Evolutionary conservation across 352 stramenopile genomes (phyloP).

Genomic region (Phytopythium boreale): DNA sequence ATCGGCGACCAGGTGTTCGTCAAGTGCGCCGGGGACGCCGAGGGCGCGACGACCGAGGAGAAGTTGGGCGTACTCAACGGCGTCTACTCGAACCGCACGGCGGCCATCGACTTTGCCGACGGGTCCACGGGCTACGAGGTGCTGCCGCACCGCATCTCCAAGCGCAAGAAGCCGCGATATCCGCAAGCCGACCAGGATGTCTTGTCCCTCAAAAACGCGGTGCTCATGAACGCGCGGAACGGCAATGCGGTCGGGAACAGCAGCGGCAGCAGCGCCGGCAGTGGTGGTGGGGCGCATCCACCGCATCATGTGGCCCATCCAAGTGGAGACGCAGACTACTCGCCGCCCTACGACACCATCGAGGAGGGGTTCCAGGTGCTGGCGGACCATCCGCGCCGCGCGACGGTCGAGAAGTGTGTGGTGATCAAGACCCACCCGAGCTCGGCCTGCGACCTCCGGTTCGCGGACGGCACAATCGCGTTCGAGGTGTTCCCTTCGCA

Average conservation of each 20-base stretch:
- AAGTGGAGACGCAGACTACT: not conserved
- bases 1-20: constrained; percentile 80
- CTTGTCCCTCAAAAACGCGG: constrained; percentile 68
- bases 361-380: constrained; percentile 76
- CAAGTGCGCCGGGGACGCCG: constrained; percentile 53
- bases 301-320: not conserved
- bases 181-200: constrained; percentile 52
- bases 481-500: constrained; percentile 78
- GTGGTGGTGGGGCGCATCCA: not conserved
- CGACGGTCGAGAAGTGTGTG: constrained; percentile 59
- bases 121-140: constrained; percentile 74
- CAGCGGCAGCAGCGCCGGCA: not conserved
- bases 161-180: constrained; percentile 33
- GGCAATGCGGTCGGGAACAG: constrained; percentile 4
- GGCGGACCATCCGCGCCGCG: constrained; percentile 59
- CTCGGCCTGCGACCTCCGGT: constrained; percentile 63
- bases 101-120: constrained; percentile 72
- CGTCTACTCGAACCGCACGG: constrained; percentile 74
- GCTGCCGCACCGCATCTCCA: constrained; percentile 48
- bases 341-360: constrained; percentile 22
- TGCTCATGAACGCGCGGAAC: constrained; percentile 57
- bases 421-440: constrained; percentile 65
- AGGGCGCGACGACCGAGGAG: constrained; percentile 43
- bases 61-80: constrained; percentile 72
- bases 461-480: constrained; percentile 73